Evolutionary conservation across 2,329 filamentous ascomycete species (phyloP).

Genomic region (Plectosphaerella cucumerina): DNA sequence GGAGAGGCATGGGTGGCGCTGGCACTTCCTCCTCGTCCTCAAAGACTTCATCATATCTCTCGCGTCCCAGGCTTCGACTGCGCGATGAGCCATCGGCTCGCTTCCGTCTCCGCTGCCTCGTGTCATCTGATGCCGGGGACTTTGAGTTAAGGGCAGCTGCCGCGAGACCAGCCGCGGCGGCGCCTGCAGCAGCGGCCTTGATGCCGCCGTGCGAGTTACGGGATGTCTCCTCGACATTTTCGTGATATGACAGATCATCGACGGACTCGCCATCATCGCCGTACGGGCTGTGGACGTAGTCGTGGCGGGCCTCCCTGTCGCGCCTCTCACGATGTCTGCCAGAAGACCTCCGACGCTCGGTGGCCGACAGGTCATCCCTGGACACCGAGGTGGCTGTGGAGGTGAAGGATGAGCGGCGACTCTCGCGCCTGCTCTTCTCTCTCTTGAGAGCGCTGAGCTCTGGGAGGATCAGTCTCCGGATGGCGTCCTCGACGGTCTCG

Average conservation of each 20-base stretch:
- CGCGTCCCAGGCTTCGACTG: conserved; percentile 39
- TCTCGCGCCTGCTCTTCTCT: conserved; percentile 76
- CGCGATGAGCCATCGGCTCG: conserved; percentile 42
- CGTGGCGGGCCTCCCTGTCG: conserved; percentile 51
- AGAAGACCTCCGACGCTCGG: conserved; percentile 59
- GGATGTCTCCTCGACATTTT: conserved; percentile 40
- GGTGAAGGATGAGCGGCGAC: conserved; percentile 60
- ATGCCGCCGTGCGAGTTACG: conserved; percentile 38
- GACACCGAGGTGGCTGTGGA: conserved; percentile 51
- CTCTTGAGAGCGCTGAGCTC: conserved; percentile 89
- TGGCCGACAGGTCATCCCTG: conserved; percentile 48
- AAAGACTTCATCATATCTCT: conserved; percentile 44
- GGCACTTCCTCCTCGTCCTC: conserved; percentile 56
- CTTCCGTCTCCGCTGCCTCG: conserved; percentile 47
- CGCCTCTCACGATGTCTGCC: conserved; percentile 23
- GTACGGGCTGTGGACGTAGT: conserved; percentile 44
- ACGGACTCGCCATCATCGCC: conserved; percentile 38
- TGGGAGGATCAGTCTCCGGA: conserved; percentile 82
- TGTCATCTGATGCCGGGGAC: conserved; percentile 43
- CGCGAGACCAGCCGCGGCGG: conserved; percentile 31
- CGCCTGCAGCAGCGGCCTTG: conserved; percentile 41
- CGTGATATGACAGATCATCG: conserved; percentile 31
- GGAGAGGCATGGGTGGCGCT: conserved; percentile 76
- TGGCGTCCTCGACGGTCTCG: conserved; percentile 90
- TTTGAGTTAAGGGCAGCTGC: conserved; percentile 31